A percentile compares a stretch with the other conserved stretches of the same genome.
Conservation (phyloP, 345 rosid species). For the Litchi chinensis region DNA sequence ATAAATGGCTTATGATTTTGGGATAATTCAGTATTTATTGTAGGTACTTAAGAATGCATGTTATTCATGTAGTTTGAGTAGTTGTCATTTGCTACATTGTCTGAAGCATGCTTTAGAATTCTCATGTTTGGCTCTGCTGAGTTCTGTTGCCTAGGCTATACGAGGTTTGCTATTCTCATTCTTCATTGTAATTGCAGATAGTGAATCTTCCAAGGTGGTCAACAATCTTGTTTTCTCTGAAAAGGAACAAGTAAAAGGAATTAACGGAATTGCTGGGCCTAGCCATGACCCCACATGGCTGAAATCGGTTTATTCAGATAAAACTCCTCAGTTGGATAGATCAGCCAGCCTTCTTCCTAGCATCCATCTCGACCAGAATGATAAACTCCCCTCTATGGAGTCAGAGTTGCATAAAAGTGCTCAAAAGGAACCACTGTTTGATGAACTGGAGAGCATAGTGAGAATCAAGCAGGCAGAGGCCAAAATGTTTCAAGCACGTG, state of each 20-base stretch:
- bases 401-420: conserved; percentile 44
- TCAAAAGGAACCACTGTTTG: conserved; percentile 64
- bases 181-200: conserved; percentile 54
- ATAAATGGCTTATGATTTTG: not conserved
- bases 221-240: conserved; percentile 37
- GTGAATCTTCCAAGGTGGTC: conserved; percentile 52
- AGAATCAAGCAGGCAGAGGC: conserved; percentile 90
- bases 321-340: conserved; percentile 56
- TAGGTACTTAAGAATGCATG: not conserved
- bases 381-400: conserved; percentile 47
- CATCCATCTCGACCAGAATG: conserved; percentile 50
- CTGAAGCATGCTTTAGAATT: not conserved
- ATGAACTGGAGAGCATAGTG: conserved; percentile 85
- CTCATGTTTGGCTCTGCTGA: not conserved
- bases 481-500: conserved; percentile 83
- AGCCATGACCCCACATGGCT: conserved; percentile 62
- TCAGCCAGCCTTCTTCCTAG: conserved; percentile 52
- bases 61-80: too few species aligned
- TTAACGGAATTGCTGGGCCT: conserved; percentile 48
- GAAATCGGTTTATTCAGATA: conserved; percentile 60
- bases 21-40: not conserved
- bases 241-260: conserved; percentile 58
- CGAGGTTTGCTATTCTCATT: not conserved
- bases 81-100: not conserved
- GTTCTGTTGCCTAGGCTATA: not conserved